Evolutionary conservation across 139 green algal genomes (phyloP), one percentile per base, ranked within the genome.

Genomic region (Coccomyxa sp.): DNA sequence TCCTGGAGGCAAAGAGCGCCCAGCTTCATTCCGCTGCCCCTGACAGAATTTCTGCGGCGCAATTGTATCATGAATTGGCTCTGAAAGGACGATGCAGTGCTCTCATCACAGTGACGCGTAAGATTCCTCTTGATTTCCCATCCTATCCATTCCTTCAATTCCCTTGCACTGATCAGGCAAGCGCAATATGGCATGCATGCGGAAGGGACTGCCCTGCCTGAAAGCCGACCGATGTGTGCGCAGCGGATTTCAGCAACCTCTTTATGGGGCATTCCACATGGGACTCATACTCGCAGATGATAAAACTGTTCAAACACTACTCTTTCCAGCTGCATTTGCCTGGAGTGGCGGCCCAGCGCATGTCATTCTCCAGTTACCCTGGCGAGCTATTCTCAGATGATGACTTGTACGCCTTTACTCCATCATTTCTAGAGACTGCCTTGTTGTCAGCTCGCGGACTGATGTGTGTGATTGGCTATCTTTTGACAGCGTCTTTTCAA

Each of bases 281-380:
- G 93, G 91, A 91, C 85, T 89, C 78, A 13, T 95, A 90, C 85
- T 77, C 58, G 15, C 79, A 81, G 71, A 91, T 94, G 86, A 86
- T 91, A 13, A 88, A 91, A 18, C 81, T 96, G 13, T 96, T 92
- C 91, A 96, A 96, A 87, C 88, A 94, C 86, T 93, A 92, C 78
- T 60, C 90, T 38, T 86, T 94, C 13, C 23, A 82, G 31, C 88
- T 94, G 51, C 17, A 13, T 10, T 16, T 84, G 58, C 82, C 88
- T 16, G 67, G 68, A 18, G 75, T 90, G 59, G 57, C 51, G 13
- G 76, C 86, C 45, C 67, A 77, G 30, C 81, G 82, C 31, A 58
- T 93, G 11, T 91, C 90, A 17, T 94, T 95, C 83, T 90, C 88
- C 18, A 88, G 71, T 81, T 95, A 95, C 85, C 91, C 92, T 1